Evolutionary conservation across 176 grass and related monocot genomes (phyloP), one percentile per base, ranked within the genome.

Genomic region (Chrysopogon serrulatus): DNA sequence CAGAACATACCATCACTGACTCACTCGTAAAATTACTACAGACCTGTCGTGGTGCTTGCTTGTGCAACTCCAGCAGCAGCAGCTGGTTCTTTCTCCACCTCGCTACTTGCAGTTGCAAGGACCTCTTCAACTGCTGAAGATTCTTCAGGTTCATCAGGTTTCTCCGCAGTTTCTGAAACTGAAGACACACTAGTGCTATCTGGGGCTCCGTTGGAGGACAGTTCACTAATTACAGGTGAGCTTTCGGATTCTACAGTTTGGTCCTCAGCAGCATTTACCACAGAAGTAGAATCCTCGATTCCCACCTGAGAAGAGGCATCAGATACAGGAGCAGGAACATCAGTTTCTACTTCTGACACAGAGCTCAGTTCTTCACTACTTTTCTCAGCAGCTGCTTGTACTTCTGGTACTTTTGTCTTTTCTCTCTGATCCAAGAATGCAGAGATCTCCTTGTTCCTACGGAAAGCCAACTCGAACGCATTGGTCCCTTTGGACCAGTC

Each of bases 371-470:
- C 35, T 77, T 57, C 73, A 41, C 45, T 18, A 31, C 17, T 68
- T 85, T 77, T 44, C 45, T 74, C 78, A 67, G 56, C 19, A 75
- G 72, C 77, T 65, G 49, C 78, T 49, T 77, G 68, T 80, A 27
- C 86, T 79, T 82, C 78, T 3, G 87, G 63, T 75, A 60, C 65
- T 56, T 82, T 84, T 21, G 53, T 71, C 43, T 82, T 87, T 70
- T 87, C 85, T 77, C 83, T 86, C 79, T 91, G 81, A 79, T 93
- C 88, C 78, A 95, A 88, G 79, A 93, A 88, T 73, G 91, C 77
- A 70, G 90, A 86, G 31, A 94, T 91, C 41, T 95, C 93, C 79
- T 88, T 90, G 57, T 95, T 91, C 68, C 35, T 91, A 76, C 94
- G 89, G 85, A 93, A 93, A 73, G 86, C 88, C 53, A 91, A 74